phyloP scores from a whole-genome alignment of 2,329 filamentous ascomycete species.

The Arachnopeziza araneosa region DNA sequence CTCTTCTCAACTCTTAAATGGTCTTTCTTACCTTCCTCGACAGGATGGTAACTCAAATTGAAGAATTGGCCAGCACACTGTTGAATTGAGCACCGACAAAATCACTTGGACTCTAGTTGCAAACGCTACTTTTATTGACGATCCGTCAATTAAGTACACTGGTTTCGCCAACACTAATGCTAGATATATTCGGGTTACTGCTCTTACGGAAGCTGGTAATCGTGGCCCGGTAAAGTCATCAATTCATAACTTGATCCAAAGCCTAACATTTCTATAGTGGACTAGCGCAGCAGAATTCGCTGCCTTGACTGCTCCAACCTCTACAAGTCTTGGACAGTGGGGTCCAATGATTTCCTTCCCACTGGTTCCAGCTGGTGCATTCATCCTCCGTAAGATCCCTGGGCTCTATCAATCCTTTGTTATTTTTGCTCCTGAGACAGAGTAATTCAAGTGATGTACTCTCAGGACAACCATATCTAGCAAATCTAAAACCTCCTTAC shows the following conservation, averaged over 20 bases:
- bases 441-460: no score
- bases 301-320: background rate
- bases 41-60: conserved; percentile 32
- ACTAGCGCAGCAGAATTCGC: conserved; percentile 12
- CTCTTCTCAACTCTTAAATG: conserved; percentile 26
- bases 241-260: background rate
- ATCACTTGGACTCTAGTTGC: conserved; percentile 1
- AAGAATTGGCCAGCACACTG: conserved; percentile 32
- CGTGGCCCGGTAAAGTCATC: conserved; percentile 2
- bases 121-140: conserved; percentile 20
- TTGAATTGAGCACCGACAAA: conserved; percentile 10
- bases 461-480: no score
- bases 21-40: conserved; percentile 30
- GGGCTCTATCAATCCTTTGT: no score
- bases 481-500: no score
- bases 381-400: no score
- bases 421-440: no score
- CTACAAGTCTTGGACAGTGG: conserved; percentile 11
- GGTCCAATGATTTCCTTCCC: conserved; percentile 16
- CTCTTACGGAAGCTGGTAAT: conserved; percentile 16
- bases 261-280: conserved; percentile 1
- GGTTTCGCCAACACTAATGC: conserved; percentile 5
- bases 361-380: conserved; percentile 14
- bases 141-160: conserved; percentile 5
- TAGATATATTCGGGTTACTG: conserved; percentile 12